A percentile compares a stretch with the other conserved stretches of the same genome.
Conservation (phyloP, 352 stramenopile species). For the Poterioochromonas sp. region DNA sequence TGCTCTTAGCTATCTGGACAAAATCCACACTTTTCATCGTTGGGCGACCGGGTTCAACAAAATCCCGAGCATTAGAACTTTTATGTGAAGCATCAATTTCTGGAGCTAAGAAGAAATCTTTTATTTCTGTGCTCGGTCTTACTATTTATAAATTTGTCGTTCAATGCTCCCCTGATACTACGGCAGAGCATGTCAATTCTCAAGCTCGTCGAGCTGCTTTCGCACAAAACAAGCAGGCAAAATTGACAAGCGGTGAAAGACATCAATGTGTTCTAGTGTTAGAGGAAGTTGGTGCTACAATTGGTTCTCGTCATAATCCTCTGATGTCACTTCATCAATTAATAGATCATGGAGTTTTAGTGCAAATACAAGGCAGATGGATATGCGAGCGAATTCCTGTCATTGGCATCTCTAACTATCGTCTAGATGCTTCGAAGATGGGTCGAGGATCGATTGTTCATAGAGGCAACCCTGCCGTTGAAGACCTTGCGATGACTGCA, state of each 20-base stretch:
- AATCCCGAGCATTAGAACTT: neutral
- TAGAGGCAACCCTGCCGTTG: neutral
- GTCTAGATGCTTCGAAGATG: neutral
- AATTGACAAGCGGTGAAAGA: too few species aligned
- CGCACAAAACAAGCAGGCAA: neutral
- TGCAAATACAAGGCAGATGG: too few species aligned
- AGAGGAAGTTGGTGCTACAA: neutral
- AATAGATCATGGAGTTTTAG: neutral
- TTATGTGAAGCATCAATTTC: neutral
- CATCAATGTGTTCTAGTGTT: neutral
- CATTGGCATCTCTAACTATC: neutral
- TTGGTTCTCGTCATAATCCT: neutral
- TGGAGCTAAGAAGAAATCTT: neutral
- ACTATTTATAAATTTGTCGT: neutral
- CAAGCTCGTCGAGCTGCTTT: neutral
- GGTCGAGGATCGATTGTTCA: neutral
- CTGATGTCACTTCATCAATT: neutral
- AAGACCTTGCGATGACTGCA: neutral
- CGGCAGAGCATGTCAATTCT: neutral
- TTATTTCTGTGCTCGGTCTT: neutral
- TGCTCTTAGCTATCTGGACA: neutral
- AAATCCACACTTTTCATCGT: neutral
- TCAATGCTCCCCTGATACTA: neutral
- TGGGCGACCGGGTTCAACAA: neutral
- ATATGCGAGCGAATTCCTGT: neutral